Base-by-base conservation (phyloP, 23 red algal species). In the Agarophyton chilense region DNA sequence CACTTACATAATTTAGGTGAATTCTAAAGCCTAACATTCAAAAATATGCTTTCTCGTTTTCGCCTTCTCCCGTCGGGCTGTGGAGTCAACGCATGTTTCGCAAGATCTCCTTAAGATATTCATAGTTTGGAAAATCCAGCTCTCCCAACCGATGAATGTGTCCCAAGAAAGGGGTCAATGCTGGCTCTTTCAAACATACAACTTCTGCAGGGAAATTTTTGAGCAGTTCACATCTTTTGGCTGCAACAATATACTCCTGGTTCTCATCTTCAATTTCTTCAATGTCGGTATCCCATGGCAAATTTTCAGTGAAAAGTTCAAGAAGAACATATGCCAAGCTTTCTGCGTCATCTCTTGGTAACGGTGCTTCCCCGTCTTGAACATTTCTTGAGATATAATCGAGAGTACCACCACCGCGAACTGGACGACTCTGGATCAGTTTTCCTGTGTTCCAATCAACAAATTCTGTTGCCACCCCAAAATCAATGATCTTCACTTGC, bases 291-390 rank as follows among this genome's bases (percentile, higher is more conserved):
- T 26, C 16, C 68, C 68, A 74, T 13, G 41, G 68, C 41, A 74
- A n/a, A 8, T 25, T 43, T 46, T 14, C 25, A 13, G 40, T 49
- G 10, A 47, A 74, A 31, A 74, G 18, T 25, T 74, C 40, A 21
- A 74, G 68, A 43, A 74, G 68, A 13, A 49, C 25, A 49, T 74
- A 74, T 11, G 68, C 68, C 68, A 74, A 49, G 14, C 68, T 74
- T 18, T 74, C 68, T 18, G 47, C 19, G 19, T 74, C 68, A 33
- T 74, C 68, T 47, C 68, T 38, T 26, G 68, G 68, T 1, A 26
- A 10, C 2, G 2, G 0, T 18, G 38, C 8, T 28, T 74, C 1
- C 8, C 68, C 0, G 14, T 49, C 40, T 0, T 49, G 68, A 11
- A 16, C 68, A 33, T 38, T 0, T 19, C 38, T 45, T 10, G 68